These are phyloP conservation scores for Globisporangium ultimum DNA, from an alignment of 352 stramenopile genomes.

Conservation along the genomic window DNA sequence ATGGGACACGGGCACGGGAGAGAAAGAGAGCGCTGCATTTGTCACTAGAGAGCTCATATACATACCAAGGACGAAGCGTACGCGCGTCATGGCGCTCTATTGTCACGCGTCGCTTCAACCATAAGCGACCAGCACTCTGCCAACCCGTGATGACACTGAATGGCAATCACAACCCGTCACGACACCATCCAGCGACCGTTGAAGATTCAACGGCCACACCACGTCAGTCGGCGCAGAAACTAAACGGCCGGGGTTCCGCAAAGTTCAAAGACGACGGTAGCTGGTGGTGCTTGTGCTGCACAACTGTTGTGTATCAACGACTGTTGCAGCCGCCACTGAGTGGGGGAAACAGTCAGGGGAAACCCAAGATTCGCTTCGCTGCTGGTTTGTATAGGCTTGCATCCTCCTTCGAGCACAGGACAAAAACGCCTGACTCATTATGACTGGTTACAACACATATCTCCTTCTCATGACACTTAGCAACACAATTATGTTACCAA, in stretches of 20 bases:
- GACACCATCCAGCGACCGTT: background rate
- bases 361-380: slow-evolving; percentile 3
- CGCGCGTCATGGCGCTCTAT: slow-evolving; percentile 24
- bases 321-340: too few species aligned
- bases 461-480: too few species aligned
- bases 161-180: background rate
- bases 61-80: slow-evolving; percentile 40
- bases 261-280: background rate
- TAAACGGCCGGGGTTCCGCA: slow-evolving; percentile 8
- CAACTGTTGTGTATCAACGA: too few species aligned
- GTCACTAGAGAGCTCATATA: background rate
- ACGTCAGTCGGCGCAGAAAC: background rate
- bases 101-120: background rate
- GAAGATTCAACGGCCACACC: slow-evolving; percentile 4
- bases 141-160: background rate
- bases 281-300: slow-evolving; percentile 1
- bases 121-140: background rate
- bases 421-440: background rate
- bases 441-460: too few species aligned
- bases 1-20: background rate
- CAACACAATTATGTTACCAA: too few species aligned
- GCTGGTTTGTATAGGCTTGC: background rate
- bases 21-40: background rate
- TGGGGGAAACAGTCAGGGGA: too few species aligned
- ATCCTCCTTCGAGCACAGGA: background rate